Evolutionary conservation across 345 rosid species (phyloP).

Genomic region (Kandelia obovata): DNA sequence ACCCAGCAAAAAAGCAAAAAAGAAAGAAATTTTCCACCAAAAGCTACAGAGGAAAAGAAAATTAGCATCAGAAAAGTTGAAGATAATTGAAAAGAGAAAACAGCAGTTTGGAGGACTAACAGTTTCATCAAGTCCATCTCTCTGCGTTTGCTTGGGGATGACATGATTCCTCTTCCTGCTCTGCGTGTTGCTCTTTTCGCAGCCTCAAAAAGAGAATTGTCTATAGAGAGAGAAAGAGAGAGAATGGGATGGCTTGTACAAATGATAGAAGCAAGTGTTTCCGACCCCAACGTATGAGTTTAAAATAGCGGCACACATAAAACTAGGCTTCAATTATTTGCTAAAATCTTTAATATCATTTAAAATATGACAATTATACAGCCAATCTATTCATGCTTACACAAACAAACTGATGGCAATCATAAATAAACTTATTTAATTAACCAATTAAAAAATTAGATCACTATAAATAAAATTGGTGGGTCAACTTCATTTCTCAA

Average conservation of each 20-base stretch:
- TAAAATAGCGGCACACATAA: background rate
- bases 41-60: background rate
- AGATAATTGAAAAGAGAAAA: background rate
- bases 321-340: too few relatives aligned
- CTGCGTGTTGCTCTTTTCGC: background rate
- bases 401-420: too few relatives aligned
- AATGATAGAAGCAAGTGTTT: conserved; percentile 12
- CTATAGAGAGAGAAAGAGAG: background rate
- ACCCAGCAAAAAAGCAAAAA: background rate
- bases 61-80: background rate
- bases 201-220: background rate
- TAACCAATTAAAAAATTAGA: too few relatives aligned
- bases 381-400: too few relatives aligned
- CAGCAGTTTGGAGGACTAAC: conserved; percentile 24
- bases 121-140: conserved; percentile 79
- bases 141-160: conserved; percentile 75
- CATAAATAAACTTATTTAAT: too few relatives aligned
- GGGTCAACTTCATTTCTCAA: too few relatives aligned
- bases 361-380: too few relatives aligned
- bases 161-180: conserved; percentile 33
- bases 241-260: conserved; percentile 12
- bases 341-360: too few relatives aligned
- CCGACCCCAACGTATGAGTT: background rate
- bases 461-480: too few relatives aligned
- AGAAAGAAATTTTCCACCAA: background rate